Evolutionary conservation across 192 early-diverging fungal genomes (phyloP).

Genomic region (Dissophora ornata): DNA sequence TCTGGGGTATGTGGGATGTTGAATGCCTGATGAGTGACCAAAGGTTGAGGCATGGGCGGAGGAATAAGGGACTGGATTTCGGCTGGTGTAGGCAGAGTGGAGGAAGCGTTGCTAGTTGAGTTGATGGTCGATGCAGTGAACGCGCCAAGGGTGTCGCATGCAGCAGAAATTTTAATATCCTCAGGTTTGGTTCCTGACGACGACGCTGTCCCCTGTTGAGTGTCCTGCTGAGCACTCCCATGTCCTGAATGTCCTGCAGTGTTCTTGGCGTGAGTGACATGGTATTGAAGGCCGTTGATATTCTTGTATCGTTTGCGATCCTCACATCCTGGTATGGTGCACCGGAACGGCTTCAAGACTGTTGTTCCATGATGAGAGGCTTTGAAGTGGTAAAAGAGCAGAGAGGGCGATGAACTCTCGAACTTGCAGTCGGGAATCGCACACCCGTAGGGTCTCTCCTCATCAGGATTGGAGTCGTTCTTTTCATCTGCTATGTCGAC

Average conservation of each 20-base stretch:
- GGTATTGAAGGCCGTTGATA: conserved; percentile 86
- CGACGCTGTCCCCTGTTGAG: neutral
- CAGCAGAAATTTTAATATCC: neutral
- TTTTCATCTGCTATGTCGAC: neutral
- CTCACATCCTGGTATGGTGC: conserved; percentile 76
- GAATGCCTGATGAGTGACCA: conserved; percentile 33
- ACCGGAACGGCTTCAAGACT: conserved; percentile 78
- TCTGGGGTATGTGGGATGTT: conserved; percentile 50
- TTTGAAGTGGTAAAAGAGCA: conserved; percentile 49
- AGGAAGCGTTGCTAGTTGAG: conserved; percentile 6
- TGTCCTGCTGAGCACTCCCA: conserved; percentile 6
- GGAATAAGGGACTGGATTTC: conserved; percentile 19
- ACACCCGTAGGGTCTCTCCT: conserved; percentile 50
- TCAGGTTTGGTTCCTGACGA: neutral
- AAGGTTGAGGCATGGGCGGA: neutral
- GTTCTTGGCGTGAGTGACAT: conserved; percentile 72
- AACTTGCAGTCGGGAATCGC: conserved; percentile 40
- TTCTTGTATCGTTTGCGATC: conserved; percentile 86
- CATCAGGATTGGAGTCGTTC: conserved; percentile 31
- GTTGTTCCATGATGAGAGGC: conserved; percentile 41
- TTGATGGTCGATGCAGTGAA: neutral
- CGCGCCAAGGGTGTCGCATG: neutral
- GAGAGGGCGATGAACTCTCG: conserved; percentile 42
- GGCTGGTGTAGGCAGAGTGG: conserved; percentile 16
- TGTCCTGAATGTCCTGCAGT: conserved; percentile 40